These are phyloP conservation scores for Ascosphaera aggregata DNA, from an alignment of 2,329 filamentous ascomycete species.

Conservation along the genomic window DNA sequence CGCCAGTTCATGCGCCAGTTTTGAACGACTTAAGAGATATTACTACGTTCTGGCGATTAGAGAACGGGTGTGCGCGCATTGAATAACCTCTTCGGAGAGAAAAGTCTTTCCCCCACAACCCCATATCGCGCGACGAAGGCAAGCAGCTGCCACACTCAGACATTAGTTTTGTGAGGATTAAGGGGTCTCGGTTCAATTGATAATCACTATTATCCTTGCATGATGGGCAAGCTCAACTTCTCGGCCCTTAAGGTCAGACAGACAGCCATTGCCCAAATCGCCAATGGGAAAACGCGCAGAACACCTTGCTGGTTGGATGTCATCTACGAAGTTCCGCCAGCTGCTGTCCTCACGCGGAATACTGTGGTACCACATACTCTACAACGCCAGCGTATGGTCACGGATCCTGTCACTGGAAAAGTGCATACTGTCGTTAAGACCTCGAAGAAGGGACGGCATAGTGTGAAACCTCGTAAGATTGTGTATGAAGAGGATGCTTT, in stretches of 20 bases:
- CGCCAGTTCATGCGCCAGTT: too few species aligned
- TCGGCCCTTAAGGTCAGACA: constrained; percentile 22
- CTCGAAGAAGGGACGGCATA: constrained; percentile 9
- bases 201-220: too few species aligned
- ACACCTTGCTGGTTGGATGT: constrained; percentile 31
- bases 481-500: constrained; percentile 65
- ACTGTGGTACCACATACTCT: constrained; percentile 25
- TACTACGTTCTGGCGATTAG: too few species aligned
- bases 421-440: constrained; percentile 4
- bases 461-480: constrained; percentile 44
- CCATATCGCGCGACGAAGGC: too few species aligned
- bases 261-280: constrained; percentile 17
- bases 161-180: too few species aligned
- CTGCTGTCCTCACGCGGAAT: constrained; percentile 34
- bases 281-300: constrained; percentile 13
- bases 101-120: too few species aligned
- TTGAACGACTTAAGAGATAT: too few species aligned
- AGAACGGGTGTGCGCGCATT: too few species aligned
- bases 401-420: constrained; percentile 7
- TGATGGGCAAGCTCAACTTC: constrained; percentile 24
- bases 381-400: constrained; percentile 17
- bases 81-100: too few species aligned
- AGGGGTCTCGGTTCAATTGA: too few species aligned
- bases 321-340: constrained; percentile 33
- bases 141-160: too few species aligned